Evolutionary conservation across 306 rosid species (phyloP), one percentile per base, ranked within the genome.

Genomic region (Gastrolobium villosum): DNA sequence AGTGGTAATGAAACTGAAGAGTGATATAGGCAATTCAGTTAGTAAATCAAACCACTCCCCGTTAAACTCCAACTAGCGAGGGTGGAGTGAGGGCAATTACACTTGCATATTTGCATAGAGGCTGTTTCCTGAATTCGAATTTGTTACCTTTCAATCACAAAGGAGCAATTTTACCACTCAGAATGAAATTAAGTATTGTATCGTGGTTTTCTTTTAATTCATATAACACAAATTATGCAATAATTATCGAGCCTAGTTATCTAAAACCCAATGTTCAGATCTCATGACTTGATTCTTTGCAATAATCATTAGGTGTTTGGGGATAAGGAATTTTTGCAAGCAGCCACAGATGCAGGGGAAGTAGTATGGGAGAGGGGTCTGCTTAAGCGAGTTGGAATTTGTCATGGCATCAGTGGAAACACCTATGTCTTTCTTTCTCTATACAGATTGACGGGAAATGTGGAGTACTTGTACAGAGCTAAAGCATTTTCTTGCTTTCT

Each of bases 351-450:
- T 57, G 91, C 92, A 32, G 96, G 93, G 52, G 90, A 92, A 50
- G 93, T 91, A 67, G 89, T 89, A 44, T 94, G 97, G 97, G 82
- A 76, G 9, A 83, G 89, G 65, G 98, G 97, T 81, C 75, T 94
- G 60, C 96, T 94, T 32, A 94, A 86, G 86, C 88, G 92, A 82
- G 92, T 91, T 32, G 97, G 98, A 44, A 69, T 94, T 10, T 94
- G 97, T 32, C 98, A 94, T 46, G 98, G 98, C 66, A 72, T 91
- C 72, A 88, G 97, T 41, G 94, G 98, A 68, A 94, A 94, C 79
- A 76, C 96, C 50, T 89, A 88, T 34, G 90, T 94, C 77, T 94
- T 92, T 84, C 94, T 94, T 68, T 86, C 96, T 6, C 93, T 94
- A 31, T 90, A 89, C 79, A 80, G 90, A 50, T 83, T 92, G 49